Evolutionary conservation across 2,329 filamentous ascomycete genomes (phyloP).

Genomic region (Diaporthe citriasiana): DNA sequence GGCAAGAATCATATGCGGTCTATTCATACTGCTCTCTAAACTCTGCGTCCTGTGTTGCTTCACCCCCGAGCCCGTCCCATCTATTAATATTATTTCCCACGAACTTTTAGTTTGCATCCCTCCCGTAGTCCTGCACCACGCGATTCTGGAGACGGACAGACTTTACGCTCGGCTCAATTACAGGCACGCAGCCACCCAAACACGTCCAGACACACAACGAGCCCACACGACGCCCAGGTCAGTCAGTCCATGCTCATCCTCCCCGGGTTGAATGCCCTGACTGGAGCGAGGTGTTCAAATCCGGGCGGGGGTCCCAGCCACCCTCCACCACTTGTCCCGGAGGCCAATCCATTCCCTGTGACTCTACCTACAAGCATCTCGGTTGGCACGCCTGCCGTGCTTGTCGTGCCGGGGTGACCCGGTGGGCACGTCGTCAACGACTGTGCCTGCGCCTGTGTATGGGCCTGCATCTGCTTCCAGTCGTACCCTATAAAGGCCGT

Average conservation of each 20-base stretch:
- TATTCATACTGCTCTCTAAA: constrained; percentile 39
- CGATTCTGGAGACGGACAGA: neutral
- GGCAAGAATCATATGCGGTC: constrained; percentile 39
- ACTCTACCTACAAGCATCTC: neutral
- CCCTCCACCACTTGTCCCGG: neutral
- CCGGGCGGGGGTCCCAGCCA: constrained; percentile 12
- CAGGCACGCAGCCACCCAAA: neutral
- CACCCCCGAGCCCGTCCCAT: neutral
- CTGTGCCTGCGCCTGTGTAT: constrained; percentile 21
- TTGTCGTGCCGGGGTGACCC: neutral
- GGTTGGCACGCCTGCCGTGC: neutral
- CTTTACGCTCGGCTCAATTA: no score
- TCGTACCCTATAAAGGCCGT: constrained; percentile 92
- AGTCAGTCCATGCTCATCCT: constrained; percentile 36
- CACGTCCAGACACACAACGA: neutral
- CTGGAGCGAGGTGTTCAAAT: constrained; percentile 39
- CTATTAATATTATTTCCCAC: neutral
- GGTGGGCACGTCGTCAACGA: constrained; percentile 2
- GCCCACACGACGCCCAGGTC: neutral
- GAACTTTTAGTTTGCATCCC: neutral
- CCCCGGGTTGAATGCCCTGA: constrained; percentile 43
- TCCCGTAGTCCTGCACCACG: neutral
- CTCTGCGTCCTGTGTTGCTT: constrained; percentile 23
- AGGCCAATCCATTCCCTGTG: neutral
- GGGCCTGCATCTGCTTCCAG: constrained; percentile 70